Conservation (phyloP, 306 rosid genomes). For the Acmispon strigosus region DNA sequence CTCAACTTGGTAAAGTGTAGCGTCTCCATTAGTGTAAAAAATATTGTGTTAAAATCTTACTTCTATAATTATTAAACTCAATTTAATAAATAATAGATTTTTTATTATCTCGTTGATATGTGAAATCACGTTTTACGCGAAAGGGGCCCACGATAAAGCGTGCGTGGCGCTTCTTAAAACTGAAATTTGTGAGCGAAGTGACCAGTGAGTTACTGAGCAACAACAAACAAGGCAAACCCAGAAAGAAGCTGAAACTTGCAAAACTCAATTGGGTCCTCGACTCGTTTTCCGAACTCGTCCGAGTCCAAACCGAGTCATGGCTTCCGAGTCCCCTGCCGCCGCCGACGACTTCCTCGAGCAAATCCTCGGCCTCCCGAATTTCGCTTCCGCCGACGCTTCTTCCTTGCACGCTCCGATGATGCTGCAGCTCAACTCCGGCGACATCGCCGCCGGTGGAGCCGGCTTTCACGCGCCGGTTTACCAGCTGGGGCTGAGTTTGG, state of each 20-base stretch:
- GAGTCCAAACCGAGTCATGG: constrained; percentile 46
- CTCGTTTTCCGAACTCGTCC: constrained; percentile 21
- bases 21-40: no score
- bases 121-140: no score
- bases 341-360: constrained; percentile 90
- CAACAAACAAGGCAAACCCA: not conserved
- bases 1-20: no score
- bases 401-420: constrained; percentile 58
- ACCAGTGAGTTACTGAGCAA: no score
- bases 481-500: constrained; percentile 82
- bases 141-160: no score
- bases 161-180: no score
- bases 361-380: constrained; percentile 69
- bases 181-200: no score
- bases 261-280: not conserved
- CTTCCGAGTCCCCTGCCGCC: constrained; percentile 57
- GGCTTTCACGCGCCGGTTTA: constrained; percentile 63
- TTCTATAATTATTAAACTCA: no score
- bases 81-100: no score
- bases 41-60: no score
- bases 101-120: no score
- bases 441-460: constrained; percentile 33
- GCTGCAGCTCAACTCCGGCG: constrained; percentile 82
- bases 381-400: constrained; percentile 46
- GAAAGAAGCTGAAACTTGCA: not conserved